These are phyloP conservation scores for Telopea speciosissima DNA, from an alignment of 177 flowering plant species.

Conservation along the genomic window DNA sequence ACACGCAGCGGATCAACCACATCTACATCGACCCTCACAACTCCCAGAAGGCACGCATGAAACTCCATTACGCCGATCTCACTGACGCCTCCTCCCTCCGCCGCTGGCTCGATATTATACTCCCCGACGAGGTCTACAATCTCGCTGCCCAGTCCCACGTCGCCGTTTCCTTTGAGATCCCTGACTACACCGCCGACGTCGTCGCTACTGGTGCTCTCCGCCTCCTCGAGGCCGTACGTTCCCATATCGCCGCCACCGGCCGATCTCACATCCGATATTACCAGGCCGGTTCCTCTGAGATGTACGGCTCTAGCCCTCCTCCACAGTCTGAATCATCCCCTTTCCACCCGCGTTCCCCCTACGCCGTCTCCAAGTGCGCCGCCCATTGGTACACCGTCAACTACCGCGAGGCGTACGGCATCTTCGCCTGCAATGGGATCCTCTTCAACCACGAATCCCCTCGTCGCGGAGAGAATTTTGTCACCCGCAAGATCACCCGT, in stretches of 20 bases:
- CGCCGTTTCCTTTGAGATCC: slow-evolving; percentile 96
- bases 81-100: slow-evolving; percentile 95
- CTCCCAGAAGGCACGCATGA: slow-evolving; percentile 65
- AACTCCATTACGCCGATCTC: slow-evolving; percentile 94
- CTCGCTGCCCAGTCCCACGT: slow-evolving; percentile 98
- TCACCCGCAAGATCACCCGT: slow-evolving; percentile 88
- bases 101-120: slow-evolving; percentile 78
- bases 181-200: slow-evolving; percentile 94
- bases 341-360: slow-evolving; percentile 91
- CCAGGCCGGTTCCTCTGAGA: slow-evolving; percentile 95
- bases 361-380: slow-evolving; percentile 89
- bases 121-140: slow-evolving; percentile 91
- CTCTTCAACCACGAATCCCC: slow-evolving; percentile 95
- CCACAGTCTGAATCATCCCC: slow-evolving; percentile 81
- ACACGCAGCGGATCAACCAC: slow-evolving; percentile 96
- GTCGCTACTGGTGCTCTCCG: slow-evolving; percentile 95
- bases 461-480: slow-evolving; percentile 89
- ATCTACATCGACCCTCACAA: slow-evolving; percentile 98
- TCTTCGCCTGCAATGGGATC: slow-evolving; percentile 88
- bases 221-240: slow-evolving; percentile 80
- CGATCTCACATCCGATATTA: slow-evolving; percentile 60
- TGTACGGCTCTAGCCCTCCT: slow-evolving; percentile 95
- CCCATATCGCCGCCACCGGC: slow-evolving; percentile 71
- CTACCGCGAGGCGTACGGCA: slow-evolving; percentile 85
- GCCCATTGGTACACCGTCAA: slow-evolving; percentile 99